These are phyloP conservation scores for Rhynchosporium secalis DNA, from an alignment of 2,329 filamentous ascomycete genomes.

Conservation along the genomic window DNA sequence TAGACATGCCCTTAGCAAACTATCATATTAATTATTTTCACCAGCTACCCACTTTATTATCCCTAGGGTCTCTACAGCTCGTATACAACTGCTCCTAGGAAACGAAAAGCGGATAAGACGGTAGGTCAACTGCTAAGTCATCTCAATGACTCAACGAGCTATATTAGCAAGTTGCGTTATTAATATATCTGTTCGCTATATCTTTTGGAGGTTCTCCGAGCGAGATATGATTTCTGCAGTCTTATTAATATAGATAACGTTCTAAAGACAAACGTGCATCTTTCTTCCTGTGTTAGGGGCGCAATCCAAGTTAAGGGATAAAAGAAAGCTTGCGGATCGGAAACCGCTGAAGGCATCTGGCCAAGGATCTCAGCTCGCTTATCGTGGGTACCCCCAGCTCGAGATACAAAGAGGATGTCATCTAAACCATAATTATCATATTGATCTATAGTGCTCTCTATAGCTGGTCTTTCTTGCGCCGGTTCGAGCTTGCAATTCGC, in stretches of 20 bases:
- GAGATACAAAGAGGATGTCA: not conserved
- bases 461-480: not conserved
- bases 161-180: not conserved
- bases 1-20: slow-evolving; percentile 2
- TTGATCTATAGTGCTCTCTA: not conserved
- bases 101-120: not conserved
- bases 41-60: slow-evolving; percentile 3
- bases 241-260: not conserved
- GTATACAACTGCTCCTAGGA: slow-evolving; percentile 2
- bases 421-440: not conserved
- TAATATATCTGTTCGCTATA: not conserved
- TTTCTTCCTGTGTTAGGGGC: not conserved
- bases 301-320: not conserved
- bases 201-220: not conserved
- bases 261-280: not conserved
- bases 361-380: not conserved
- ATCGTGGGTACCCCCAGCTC: not conserved
- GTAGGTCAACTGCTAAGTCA: not conserved
- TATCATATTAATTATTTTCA: not conserved
- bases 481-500: not conserved
- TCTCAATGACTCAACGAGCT: not conserved
- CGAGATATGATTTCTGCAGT: slow-evolving; percentile 1
- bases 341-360: not conserved
- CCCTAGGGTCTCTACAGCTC: not conserved
- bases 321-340: not conserved